Conservation (phyloP, 1,284 basidiomycete genomes). For the Sanghuangporus weigelae region DNA sequence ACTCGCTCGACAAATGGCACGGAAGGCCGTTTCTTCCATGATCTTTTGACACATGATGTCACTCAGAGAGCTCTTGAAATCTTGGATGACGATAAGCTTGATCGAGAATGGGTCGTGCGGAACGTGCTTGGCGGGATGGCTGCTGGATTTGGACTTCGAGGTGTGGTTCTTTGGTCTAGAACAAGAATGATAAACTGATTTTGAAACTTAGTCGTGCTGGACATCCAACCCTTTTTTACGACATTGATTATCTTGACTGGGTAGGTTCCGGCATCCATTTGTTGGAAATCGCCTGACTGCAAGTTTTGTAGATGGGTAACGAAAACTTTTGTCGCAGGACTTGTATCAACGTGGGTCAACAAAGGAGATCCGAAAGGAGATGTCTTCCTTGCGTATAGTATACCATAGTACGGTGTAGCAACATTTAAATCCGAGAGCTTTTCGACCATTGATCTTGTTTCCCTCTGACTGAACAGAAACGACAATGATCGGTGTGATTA, state of each 20-base stretch:
- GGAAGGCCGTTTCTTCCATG: background rate
- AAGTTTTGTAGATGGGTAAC: conserved; percentile 45
- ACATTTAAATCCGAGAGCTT: too few species aligned
- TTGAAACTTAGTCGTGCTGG: conserved; percentile 55
- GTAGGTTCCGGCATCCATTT: background rate
- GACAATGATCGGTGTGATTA: background rate
- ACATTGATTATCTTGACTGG: conserved; percentile 73
- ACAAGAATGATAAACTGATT: conserved; percentile 26
- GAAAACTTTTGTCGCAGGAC: conserved; percentile 57
- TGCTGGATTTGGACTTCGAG: conserved; percentile 63
- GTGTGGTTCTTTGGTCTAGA: conserved; percentile 26
- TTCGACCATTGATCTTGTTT: too few species aligned
- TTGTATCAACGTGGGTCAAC: conserved; percentile 60
- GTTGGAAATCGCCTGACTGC: background rate
- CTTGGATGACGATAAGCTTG: conserved; percentile 62
- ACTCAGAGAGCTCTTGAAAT: conserved; percentile 38
- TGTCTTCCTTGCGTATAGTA: conserved; percentile 74
- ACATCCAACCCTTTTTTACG: conserved; percentile 71
- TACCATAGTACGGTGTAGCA: conserved; percentile 41
- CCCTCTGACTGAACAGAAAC: background rate
- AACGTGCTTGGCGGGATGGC: conserved; percentile 85
- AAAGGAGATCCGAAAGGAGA: conserved; percentile 44
- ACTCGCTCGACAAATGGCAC: conserved; percentile 1
- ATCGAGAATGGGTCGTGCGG: conserved; percentile 81
- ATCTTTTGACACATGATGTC: conserved; percentile 26